A percentile compares a stretch with the other conserved stretches of the same genome.
phyloP scores from a whole-genome alignment of 2,329 filamentous ascomycete species.

The Colletotrichum aenigma region DNA sequence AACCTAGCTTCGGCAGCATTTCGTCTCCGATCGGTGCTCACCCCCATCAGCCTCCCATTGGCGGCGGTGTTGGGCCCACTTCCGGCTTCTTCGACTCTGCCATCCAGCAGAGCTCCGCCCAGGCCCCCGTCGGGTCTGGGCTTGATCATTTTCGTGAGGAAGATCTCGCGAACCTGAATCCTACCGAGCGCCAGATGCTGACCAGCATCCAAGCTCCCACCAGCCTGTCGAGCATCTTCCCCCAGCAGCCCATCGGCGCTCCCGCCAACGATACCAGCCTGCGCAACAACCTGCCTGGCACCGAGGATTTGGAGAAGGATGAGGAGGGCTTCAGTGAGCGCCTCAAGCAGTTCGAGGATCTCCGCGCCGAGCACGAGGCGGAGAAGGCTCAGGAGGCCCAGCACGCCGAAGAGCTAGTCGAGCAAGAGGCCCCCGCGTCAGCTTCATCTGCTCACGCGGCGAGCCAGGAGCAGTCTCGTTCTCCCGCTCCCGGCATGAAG shows the following conservation, averaged over 20 bases:
- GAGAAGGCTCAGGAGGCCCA: constrained; percentile 39
- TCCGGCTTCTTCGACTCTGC: constrained; percentile 74
- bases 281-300: constrained; percentile 52
- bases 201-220: constrained; percentile 40
- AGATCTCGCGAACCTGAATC: constrained; percentile 70
- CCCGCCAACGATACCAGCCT: constrained; percentile 40
- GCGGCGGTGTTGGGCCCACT: constrained; percentile 59
- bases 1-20: constrained; percentile 95
- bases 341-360: constrained; percentile 81
- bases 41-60: constrained; percentile 48
- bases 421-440: neutral
- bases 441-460: constrained; percentile 15
- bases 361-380: constrained; percentile 75
- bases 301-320: constrained; percentile 57
- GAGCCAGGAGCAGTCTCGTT: constrained; percentile 15
- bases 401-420: constrained; percentile 20
- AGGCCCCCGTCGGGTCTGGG: constrained; percentile 28
- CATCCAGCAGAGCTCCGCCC: constrained; percentile 41
- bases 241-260: constrained; percentile 42
- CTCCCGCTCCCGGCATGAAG: constrained; percentile 15
- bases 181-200: constrained; percentile 58
- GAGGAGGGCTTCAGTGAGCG: constrained; percentile 70
- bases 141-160: constrained; percentile 70
- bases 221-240: constrained; percentile 25
- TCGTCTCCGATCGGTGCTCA: constrained; percentile 76